Base-by-base conservation (phyloP, 352 stramenopile genomes). In the Pythium aphanidermatum region DNA sequence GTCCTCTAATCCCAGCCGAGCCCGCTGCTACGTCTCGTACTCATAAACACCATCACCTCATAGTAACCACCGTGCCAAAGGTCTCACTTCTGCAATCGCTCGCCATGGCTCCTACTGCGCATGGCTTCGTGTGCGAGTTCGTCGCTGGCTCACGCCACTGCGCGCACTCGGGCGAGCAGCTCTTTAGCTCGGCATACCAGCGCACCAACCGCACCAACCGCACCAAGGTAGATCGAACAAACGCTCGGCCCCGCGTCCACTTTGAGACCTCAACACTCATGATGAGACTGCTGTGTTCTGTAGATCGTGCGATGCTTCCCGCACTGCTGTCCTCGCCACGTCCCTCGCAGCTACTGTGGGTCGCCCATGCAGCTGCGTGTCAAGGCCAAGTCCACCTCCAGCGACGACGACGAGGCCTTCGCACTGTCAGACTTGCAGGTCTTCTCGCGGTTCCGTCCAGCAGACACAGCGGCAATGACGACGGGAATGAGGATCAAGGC, bases 251-350 rank as follows among this genome's bases (percentile, higher is more conserved):
- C 4, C 31, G 14, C 10, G 10, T 33, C 29, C 10, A 33, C 31
- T 37, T 17, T 7, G 16, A 21, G 4, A 13, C 31, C 20, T 13
- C 16, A 37, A 13, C 31, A 17, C n/a, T n/a, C n/a, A n/a, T n/a
- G n/a, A n/a, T n/a, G n/a, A n/a, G n/a, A n/a, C n/a, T n/a, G n/a
- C n/a, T n/a, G n/a, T n/a, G n/a, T n/a, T n/a, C 16, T 14, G 10
- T 31, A 44, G 37, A 44, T 44, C 5, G 16, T 44, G 37, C 37
- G 37, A 13, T 44, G 37, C 21, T 44, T 46, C 26, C 39, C 39
- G 24, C 39, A 46, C 39, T 46, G 39, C 39, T 46, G 39, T 21
- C 39, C 39, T 14, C 14, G 39, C 39, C 39, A 46, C 39, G 35
- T n/a, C n/a, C 8, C 23, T 5, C 39, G 39, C 13, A 46, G 39